Base-by-base conservation (phyloP, 768 basidiomycete species). In the Rhizopogon vesiculosus region DNA sequence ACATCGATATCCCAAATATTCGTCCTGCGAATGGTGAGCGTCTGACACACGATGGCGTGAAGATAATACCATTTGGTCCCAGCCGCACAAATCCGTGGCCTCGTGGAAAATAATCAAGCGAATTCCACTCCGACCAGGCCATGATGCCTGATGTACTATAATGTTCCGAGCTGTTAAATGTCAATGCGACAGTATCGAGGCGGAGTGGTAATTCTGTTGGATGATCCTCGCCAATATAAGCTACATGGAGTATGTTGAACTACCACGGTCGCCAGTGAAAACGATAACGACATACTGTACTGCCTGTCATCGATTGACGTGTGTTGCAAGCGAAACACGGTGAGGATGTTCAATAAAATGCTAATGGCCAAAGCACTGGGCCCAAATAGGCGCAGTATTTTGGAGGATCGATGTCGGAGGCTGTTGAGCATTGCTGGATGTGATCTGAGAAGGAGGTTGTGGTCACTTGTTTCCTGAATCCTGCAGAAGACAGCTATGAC, bases 81-180 rank as follows among this genome's bases (percentile, higher is more conserved):
- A 64, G 62, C 5, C 70, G 69, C 16, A 66, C 52, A 43, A 66
- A 57, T 46, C 64, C 61, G 51, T 64, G 62, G 52, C 65, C 63
- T 31, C 29, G 9, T 18, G 9, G 60, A 49, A 42, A 64, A 59
- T 9, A 62, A 56, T n/a, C 29, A 2, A 59, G 62, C 42, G 60
- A 59, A 9, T 61, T 48, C 64, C 67, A 72, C 43, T 65, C 66
- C 7, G 54, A 53, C 38, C 57, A 55, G 0, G 68, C 57, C 31
- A 62, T 61, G 28, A 57, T 53, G 3, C 61, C 56, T 2, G 60
- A 48, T 7, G 66, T 54, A 2, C 59, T 39, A 54, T 65, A 72
- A 51, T 66, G 66, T 3, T 65, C 64, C 16, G 62, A 67, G 45
- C 68, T 67, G 35, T 72, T 68, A 4, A 66, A 55, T 10, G 53